Conservation (phyloP, 257 asterid species). For the Solanum lycopersicoides region DNA sequence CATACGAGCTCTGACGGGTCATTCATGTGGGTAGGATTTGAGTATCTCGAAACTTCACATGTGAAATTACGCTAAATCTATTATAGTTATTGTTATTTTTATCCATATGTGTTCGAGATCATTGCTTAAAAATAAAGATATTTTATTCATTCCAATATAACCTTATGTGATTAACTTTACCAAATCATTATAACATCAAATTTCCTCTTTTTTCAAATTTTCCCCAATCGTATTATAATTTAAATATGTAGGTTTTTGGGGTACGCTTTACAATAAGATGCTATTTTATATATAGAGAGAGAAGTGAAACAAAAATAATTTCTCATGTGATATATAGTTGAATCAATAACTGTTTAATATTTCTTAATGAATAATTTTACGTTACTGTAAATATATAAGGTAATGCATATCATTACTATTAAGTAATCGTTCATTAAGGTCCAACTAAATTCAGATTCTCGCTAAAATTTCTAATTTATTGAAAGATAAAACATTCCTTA, state of each 20-base stretch:
- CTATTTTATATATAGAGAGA: too few relatives aligned
- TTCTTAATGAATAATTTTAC: not conserved
- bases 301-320: not conserved
- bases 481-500: too few relatives aligned
- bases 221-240: not conserved
- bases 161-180: not conserved
- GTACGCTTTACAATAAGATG: not conserved
- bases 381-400: not conserved
- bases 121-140: not conserved
- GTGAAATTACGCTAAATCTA: not conserved
- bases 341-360: not conserved
- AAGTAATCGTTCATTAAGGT: too few relatives aligned
- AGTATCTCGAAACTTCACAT: not conserved
- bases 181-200: not conserved
- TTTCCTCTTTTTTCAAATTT: not conserved
- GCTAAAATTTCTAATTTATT: too few relatives aligned
- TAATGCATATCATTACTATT: not conserved
- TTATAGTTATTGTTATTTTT: not conserved
- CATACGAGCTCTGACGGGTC: too few relatives aligned
- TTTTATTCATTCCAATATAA: not conserved
- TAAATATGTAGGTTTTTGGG: not conserved
- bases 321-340: not conserved
- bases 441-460: too few relatives aligned
- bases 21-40: not conserved
- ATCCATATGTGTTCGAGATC: not conserved